Evolutionary conservation across 2,329 filamentous ascomycete species (phyloP).

Genomic region (Hirsutella thompsonii): DNA sequence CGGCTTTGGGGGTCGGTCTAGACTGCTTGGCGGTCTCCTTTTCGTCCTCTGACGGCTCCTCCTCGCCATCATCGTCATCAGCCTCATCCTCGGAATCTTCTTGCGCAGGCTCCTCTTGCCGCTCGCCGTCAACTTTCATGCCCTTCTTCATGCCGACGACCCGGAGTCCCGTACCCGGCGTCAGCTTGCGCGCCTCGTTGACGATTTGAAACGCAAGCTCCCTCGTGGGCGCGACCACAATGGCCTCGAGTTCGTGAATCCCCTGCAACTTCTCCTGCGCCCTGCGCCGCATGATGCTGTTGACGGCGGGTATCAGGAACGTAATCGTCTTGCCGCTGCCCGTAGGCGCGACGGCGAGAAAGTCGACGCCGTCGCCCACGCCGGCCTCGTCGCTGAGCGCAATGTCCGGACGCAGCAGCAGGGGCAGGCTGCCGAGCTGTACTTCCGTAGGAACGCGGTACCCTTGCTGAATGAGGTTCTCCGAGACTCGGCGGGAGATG

Average conservation of each 20-base stretch:
- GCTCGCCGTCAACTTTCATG: slow-evolving; percentile 50
- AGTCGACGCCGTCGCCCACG: slow-evolving; percentile 42
- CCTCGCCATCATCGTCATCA: slow-evolving; percentile 17
- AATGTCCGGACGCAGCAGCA: slow-evolving; percentile 50
- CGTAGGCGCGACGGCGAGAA: slow-evolving; percentile 83
- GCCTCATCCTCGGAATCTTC: slow-evolving; percentile 24
- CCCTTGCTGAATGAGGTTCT: slow-evolving; percentile 73
- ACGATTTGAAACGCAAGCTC: slow-evolving; percentile 71
- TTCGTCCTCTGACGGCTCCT: slow-evolving; percentile 21
- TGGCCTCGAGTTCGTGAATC: slow-evolving; percentile 43
- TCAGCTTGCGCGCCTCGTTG: slow-evolving; percentile 75
- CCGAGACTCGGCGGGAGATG: slow-evolving; percentile 59
- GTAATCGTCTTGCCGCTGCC: slow-evolving; percentile 94
- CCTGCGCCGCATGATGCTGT: slow-evolving; percentile 52
- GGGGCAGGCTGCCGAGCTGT: slow-evolving; percentile 72
- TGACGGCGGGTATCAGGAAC: slow-evolving; percentile 78
- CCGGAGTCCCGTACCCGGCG: slow-evolving; percentile 61
- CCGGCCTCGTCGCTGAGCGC: slow-evolving; percentile 29
- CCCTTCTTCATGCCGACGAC: slow-evolving; percentile 77
- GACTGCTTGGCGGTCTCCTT: slow-evolving; percentile 15
- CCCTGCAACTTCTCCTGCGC: slow-evolving; percentile 26
- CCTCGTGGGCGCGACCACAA: slow-evolving; percentile 68
- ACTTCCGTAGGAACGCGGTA: slow-evolving; percentile 88
- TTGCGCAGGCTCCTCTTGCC: slow-evolving; percentile 19
- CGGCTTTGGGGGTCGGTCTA: slow-evolving; percentile 19